These are phyloP conservation scores for Aureobasidium sp. DNA, from an alignment of 2,329 filamentous ascomycete genomes.

Conservation along the genomic window DNA sequence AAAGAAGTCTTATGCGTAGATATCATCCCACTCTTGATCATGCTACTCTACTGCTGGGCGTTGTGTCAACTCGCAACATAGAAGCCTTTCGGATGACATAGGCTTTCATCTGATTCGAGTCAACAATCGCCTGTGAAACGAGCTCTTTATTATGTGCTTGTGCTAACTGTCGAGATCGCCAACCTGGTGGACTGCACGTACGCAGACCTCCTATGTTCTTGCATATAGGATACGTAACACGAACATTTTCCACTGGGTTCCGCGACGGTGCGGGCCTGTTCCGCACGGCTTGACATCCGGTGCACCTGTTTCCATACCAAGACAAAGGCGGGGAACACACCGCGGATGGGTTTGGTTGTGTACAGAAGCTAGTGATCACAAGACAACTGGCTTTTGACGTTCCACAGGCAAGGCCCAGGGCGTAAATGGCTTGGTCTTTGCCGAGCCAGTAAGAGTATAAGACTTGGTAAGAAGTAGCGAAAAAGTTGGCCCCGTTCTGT, in stretches of 20 bases:
- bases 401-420: background rate
- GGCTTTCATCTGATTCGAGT: too few relatives aligned
- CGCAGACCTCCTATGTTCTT: too few relatives aligned
- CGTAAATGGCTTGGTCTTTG: background rate
- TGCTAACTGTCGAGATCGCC: too few relatives aligned
- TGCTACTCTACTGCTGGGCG: background rate
- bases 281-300: background rate
- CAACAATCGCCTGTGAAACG: too few relatives aligned
- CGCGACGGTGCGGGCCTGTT: background rate
- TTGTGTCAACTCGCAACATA: background rate
- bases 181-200: too few relatives aligned
- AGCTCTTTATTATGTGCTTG: too few relatives aligned
- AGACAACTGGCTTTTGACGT: background rate
- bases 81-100: too few relatives aligned
- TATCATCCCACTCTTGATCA: background rate
- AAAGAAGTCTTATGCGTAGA: background rate
- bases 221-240: background rate
- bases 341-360: background rate
- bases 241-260: background rate
- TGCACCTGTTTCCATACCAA: background rate
- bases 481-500: background rate
- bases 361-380: background rate
- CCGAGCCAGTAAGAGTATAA: constrained; percentile 5
- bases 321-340: background rate
- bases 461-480: constrained; percentile 4